phyloP scores from a whole-genome alignment of 75 land plant genomes.

The Sequoia sempervirens region DNA sequence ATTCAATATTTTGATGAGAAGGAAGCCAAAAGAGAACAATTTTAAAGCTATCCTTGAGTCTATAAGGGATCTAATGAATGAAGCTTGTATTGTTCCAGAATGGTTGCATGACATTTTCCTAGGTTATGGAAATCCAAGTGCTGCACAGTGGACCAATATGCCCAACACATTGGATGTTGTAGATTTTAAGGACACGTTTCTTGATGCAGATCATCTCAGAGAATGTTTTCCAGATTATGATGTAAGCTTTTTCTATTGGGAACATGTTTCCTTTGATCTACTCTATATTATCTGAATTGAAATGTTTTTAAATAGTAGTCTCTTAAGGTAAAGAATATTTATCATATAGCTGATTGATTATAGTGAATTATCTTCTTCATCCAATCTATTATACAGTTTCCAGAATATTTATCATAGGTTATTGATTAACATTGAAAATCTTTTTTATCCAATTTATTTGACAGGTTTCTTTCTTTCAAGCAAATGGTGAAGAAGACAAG shows the following conservation, averaged over 20 bases:
- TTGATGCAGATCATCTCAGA: constrained; percentile 81
- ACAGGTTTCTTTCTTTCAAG: constrained; percentile 57
- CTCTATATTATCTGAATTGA: constrained; percentile 3
- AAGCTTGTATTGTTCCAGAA: constrained; percentile 89
- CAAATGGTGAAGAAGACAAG: constrained; percentile 57
- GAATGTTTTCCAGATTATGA: constrained; percentile 72
- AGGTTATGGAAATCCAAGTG: constrained; percentile 97
- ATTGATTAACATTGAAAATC: not conserved
- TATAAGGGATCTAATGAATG: constrained; percentile 96
- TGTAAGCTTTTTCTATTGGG: constrained; percentile 24
- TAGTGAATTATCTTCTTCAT: not conserved
- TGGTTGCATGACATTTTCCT: constrained; percentile 93
- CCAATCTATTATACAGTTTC: not conserved
- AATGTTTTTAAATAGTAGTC: not conserved
- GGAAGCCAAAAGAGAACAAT: constrained; percentile 98
- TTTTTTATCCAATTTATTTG: constrained; percentile 1
- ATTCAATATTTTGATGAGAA: constrained; percentile 90
- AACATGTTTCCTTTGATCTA: not conserved
- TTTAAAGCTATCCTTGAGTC: constrained; percentile 99
- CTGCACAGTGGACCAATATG: constrained; percentile 96
- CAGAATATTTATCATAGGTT: not conserved
- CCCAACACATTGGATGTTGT: constrained; percentile 72
- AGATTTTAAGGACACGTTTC: constrained; percentile 95
- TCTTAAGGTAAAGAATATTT: not conserved
- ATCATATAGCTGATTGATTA: not conserved